Conservation (phyloP, 2,329 filamentous ascomycete species). For the Fusarium redolens region DNA sequence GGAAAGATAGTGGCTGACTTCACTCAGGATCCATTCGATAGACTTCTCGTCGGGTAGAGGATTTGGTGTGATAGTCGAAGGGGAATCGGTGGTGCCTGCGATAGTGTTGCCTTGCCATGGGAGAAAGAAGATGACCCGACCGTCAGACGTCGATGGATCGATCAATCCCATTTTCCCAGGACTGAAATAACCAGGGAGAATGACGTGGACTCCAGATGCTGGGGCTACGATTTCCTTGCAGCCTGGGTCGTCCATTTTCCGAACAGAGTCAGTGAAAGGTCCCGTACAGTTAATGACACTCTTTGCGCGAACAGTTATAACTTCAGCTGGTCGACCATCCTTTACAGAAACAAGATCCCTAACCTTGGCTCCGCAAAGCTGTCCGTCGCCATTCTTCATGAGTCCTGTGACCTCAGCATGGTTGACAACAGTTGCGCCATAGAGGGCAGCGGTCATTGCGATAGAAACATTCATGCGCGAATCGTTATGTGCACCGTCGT, state of each 20-base stretch:
- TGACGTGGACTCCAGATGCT: slow-evolving; percentile 86
- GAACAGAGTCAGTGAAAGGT: slow-evolving; percentile 86
- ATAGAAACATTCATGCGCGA: slow-evolving; percentile 92
- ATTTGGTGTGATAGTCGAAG: slow-evolving; percentile 81
- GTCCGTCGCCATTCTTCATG: slow-evolving; percentile 78
- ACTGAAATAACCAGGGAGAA: slow-evolving; percentile 88
- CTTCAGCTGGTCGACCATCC: slow-evolving; percentile 67
- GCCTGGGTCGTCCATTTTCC: slow-evolving; percentile 82
- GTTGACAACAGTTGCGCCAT: slow-evolving; percentile 84
- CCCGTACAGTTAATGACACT: slow-evolving; percentile 91
- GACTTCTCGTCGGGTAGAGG: slow-evolving; percentile 84
- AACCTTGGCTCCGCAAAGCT: slow-evolving; percentile 77
- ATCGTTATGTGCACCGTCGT: slow-evolving; percentile 92
- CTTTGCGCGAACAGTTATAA: slow-evolving; percentile 80
- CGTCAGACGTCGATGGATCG: slow-evolving; percentile 87
- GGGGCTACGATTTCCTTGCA: slow-evolving; percentile 85
- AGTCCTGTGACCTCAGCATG: slow-evolving; percentile 84
- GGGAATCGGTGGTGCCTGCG: slow-evolving; percentile 86
- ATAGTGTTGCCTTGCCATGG: slow-evolving; percentile 95
- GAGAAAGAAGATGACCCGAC: slow-evolving; percentile 91
- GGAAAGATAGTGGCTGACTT: slow-evolving; percentile 83
- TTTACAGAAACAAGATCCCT: slow-evolving; percentile 76
- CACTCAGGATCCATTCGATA: slow-evolving; percentile 87
- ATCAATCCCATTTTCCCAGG: slow-evolving; percentile 89
- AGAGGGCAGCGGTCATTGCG: slow-evolving; percentile 88